Evolutionary conservation across 805 yeast species (phyloP), one percentile per base, ranked within the genome.

Genomic region (Myxozyma monticola): DNA sequence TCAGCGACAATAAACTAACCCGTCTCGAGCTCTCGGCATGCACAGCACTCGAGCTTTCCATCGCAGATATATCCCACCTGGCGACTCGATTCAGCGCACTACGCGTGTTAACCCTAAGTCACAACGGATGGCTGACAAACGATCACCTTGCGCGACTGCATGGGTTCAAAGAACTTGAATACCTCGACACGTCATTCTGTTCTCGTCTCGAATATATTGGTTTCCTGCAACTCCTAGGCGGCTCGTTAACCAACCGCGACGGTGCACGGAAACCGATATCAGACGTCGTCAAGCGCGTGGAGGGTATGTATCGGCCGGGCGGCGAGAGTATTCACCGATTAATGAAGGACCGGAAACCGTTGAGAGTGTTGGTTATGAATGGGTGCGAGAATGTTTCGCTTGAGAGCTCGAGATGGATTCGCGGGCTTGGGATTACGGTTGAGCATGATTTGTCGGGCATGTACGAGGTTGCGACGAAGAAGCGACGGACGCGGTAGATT

Each of bases 151-250:
- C 31, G 20, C 3, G 31, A n/a, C 26, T 47, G 14, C 36, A 26
- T 33, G 12, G 20, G 18, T 37, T 41, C 12, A 17, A 24, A 18
- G 25, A 34, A 4, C 37, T 47, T 7, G 46, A 47, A 29, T 41
- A 47, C 37, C 33, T 47, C 25, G 51, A 47, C 39, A 36, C 41
- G 21, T 41, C 46, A 8, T 26, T 22, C 28, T n/a, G n/a, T n/a
- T 41, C 51, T 3, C 24, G 17, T 24, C 20, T 42, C 10, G 24
- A 17, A n/a, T 30, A 33, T 31, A 42, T 42, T n/a, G 45, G 45
- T 1, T 5, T 42, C 5, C 8, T 42, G 14, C 31, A 10, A 3
- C 28, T 29, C 5, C 41, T 47, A 5, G 46, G 36, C n/a, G 45
- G 51, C 10, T 7, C 14, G 12, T 30, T 33, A 29, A 21, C 22